Evolutionary conservation across 306 rosid species (phyloP).

Genomic region (Malus asiatica): DNA sequence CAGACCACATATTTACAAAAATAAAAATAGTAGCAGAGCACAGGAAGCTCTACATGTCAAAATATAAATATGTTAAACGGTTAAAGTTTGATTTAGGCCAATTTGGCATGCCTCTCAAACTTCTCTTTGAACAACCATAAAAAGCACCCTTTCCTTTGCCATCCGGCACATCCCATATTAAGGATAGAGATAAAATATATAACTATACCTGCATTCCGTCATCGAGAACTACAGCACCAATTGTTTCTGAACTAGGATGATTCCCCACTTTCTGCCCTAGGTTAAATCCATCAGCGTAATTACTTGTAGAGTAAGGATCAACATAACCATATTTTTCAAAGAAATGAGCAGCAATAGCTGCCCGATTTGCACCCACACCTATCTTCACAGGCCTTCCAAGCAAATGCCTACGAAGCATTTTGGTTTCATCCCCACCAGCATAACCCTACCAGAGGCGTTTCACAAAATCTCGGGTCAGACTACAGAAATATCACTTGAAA

Average conservation of each 20-base stretch:
- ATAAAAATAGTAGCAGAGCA: not conserved
- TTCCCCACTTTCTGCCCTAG: conserved; percentile 13
- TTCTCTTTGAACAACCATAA: not conserved
- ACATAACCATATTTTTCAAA: conserved; percentile 55
- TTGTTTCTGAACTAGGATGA: conserved; percentile 34
- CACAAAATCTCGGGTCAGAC: not conserved
- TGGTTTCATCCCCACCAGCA: conserved; percentile 92
- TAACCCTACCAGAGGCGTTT: conserved; percentile 57
- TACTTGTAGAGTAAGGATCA: conserved; percentile 25
- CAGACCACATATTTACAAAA: not conserved
- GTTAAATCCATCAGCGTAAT: conserved; percentile 21
- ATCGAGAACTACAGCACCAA: conserved; percentile 68
- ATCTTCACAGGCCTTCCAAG: conserved; percentile 55
- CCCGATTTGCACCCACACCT: conserved; percentile 76
- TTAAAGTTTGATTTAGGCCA: not conserved
- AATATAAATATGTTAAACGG: not conserved
- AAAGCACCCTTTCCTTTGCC: not conserved
- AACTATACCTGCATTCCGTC: conserved; percentile 87
- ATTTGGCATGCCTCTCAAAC: not conserved
- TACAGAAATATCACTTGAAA: conserved; percentile 1
- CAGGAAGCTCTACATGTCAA: not conserved
- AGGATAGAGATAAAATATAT: not conserved
- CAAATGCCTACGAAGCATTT: conserved; percentile 78
- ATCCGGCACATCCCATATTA: not conserved
- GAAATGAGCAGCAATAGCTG: conserved; percentile 42